Percentiles rank a stretch among this genome's conserved stretches.
phyloP scores from a whole-genome alignment of 1,284 basidiomycete genomes.

The Tilletia indica region DNA sequence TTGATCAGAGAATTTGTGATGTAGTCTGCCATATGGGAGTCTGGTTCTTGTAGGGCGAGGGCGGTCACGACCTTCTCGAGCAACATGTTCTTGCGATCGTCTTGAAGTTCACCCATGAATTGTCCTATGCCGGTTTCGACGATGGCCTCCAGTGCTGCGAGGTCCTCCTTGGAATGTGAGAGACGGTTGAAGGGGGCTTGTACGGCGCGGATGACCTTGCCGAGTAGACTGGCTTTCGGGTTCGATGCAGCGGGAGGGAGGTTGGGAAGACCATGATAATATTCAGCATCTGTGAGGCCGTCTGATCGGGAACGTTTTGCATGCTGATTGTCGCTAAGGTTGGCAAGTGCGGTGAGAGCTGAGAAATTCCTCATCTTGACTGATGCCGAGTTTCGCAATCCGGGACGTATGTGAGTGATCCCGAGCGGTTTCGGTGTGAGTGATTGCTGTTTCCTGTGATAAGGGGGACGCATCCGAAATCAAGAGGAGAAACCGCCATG shows the following conservation, averaged over 20 bases:
- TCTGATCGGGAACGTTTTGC: neutral
- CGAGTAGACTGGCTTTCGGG: neutral
- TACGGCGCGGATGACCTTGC: neutral
- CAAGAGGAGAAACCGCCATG: neutral
- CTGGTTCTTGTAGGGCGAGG: neutral
- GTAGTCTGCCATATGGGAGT: neutral
- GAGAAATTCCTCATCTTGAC: neutral
- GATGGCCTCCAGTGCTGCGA: neutral
- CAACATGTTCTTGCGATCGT: slow-evolving; percentile 4
- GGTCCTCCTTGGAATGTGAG: neutral
- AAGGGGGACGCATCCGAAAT: neutral
- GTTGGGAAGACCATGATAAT: neutral
- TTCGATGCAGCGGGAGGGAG: neutral
- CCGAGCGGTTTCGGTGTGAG: neutral
- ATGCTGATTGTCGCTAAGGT: slow-evolving; percentile 12
- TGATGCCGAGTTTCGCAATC: no score
- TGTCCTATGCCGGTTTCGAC: neutral
- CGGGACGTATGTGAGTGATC: neutral
- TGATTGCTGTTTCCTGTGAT: neutral
- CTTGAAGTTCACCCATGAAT: neutral
- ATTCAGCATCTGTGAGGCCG: slow-evolving; percentile 9
- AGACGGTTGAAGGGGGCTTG: neutral
- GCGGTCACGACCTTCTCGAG: slow-evolving; percentile 17
- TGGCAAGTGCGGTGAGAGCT: neutral
- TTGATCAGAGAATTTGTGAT: slow-evolving; percentile 21